phyloP scores from a whole-genome alignment of 129 eudicot species.

The carrot (Daucus carota) region DNA sequence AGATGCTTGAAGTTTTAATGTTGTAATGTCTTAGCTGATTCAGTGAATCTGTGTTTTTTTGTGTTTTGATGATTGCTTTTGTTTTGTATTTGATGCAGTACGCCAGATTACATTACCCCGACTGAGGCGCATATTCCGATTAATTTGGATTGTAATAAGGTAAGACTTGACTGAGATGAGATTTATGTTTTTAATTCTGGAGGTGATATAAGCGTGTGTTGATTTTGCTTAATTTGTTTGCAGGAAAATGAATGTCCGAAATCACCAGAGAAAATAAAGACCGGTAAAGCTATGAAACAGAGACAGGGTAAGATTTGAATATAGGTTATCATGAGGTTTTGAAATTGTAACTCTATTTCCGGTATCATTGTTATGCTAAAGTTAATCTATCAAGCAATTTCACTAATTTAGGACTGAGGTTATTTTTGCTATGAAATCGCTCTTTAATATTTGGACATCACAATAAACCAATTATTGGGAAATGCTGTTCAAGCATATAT shows the following conservation, averaged over 20 bases:
- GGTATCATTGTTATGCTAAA: not conserved
- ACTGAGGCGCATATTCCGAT: conserved; percentile 39
- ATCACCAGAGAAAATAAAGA: conserved; percentile 72
- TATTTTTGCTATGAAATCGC: not conserved
- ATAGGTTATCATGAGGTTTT: not conserved
- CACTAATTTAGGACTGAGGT: not conserved
- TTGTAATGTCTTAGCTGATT: not conserved
- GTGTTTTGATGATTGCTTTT: not conserved
- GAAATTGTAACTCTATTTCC: not conserved
- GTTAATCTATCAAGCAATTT: not conserved
- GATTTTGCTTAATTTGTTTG: conserved; percentile 11
- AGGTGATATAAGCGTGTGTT: not conserved
- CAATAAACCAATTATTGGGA: not conserved
- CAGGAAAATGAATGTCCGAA: conserved; percentile 67
- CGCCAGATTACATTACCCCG: conserved; percentile 93
- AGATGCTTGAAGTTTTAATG: not conserved
- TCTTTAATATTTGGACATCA: not conserved
- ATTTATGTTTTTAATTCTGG: not conserved
- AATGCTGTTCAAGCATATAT: not conserved
- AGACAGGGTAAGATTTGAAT: conserved; percentile 34
- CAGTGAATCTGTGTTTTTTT: not conserved
- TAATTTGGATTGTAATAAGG: conserved; percentile 39
- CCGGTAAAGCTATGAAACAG: conserved; percentile 45
- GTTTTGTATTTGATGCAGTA: conserved; percentile 41
- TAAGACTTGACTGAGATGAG: conserved; percentile 7